phyloP scores from a whole-genome alignment of 2,329 filamentous ascomycete genomes.

The Neodidymelliopsis sp. region DNA sequence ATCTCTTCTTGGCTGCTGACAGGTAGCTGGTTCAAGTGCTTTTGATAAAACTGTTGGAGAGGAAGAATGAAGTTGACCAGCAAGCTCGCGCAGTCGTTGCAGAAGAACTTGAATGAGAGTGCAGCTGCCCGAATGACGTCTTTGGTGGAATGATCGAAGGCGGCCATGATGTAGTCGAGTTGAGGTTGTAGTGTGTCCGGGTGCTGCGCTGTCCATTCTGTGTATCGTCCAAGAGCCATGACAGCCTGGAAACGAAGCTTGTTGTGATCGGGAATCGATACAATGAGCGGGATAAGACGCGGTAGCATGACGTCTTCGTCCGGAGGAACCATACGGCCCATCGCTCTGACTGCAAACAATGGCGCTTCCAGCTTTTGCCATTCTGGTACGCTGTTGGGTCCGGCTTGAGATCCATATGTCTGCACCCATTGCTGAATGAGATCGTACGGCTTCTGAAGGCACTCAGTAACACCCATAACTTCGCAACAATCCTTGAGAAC shows the following conservation, averaged over 20 bases:
- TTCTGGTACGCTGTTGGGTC: slow-evolving; percentile 78
- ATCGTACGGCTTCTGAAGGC: slow-evolving; percentile 85
- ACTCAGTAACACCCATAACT: slow-evolving; percentile 92
- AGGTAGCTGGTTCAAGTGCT: slow-evolving; percentile 85
- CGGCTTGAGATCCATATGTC: slow-evolving; percentile 79
- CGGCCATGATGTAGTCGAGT: slow-evolving; percentile 93
- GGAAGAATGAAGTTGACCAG: slow-evolving; percentile 84
- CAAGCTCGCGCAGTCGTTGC: slow-evolving; percentile 89
- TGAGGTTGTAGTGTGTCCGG: slow-evolving; percentile 91
- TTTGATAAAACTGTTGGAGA: slow-evolving; percentile 90
- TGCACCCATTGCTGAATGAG: slow-evolving; percentile 89
- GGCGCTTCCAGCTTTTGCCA: slow-evolving; percentile 98
- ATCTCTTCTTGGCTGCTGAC: slow-evolving; percentile 91
- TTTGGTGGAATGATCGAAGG: slow-evolving; percentile 85
- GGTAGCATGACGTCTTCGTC: slow-evolving; percentile 88
- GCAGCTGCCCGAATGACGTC: slow-evolving; percentile 93
- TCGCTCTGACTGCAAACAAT: slow-evolving; percentile 91
- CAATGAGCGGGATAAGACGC: slow-evolving; percentile 89
- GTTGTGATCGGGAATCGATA: slow-evolving; percentile 93
- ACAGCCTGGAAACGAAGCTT: slow-evolving; percentile 99
- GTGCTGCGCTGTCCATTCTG: slow-evolving; percentile 95
- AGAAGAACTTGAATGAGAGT: slow-evolving; percentile 95
- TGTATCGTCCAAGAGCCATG: slow-evolving; percentile 96
- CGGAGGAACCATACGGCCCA: slow-evolving; percentile 93
- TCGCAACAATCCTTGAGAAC: slow-evolving; percentile 97